Evolutionary conservation across 345 rosid species (phyloP), one percentile per base, ranked within the genome.

Genomic region (Kandelia obovata): DNA sequence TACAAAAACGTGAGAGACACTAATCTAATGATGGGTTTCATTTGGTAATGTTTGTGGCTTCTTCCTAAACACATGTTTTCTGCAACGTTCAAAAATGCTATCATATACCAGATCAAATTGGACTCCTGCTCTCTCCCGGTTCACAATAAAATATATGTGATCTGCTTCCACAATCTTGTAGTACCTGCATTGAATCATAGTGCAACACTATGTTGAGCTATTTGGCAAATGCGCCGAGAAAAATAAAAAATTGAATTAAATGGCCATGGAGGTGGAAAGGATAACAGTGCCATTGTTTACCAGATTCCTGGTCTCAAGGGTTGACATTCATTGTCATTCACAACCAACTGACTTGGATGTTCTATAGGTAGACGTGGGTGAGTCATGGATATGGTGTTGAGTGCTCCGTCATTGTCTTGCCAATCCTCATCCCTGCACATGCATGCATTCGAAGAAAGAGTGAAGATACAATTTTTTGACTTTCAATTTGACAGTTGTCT

Each of bases 361-460:
- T 92, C 96, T 17, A 86, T 37, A 4, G 98, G 98, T 35, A 92
- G 64, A 46, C 86, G 86, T 17, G 99, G 99, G 72, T 92, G 92
- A 73, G 99, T 95, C 89, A 92, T 88, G 46, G 99, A 92, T 77
- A 95, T 81, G 37, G 94, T 90, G 83, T 92, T 95, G 71, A 95
- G 69, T 51, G 98, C 98, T 72, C 99, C 98, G 71, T 95, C 99
- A 73, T 95, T 95, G 73, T 95, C 98, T 69, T 70, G 82, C 99
- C 99, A 95, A 76, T 90, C 96, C 73, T 95, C 97, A 81, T 95
- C 97, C 84, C 98, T 95, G 82, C 73, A 66, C 17, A 64, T 62
- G 15, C 27, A 67, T 55, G 52, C 17, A 25, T 19, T 47, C 28
- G 60, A 26, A 13, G 19, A 15, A 32, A 30, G 17, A 58, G 27